Base-by-base conservation (phyloP, 2,329 filamentous ascomycete genomes). In the Botryotinia convoluta region DNA sequence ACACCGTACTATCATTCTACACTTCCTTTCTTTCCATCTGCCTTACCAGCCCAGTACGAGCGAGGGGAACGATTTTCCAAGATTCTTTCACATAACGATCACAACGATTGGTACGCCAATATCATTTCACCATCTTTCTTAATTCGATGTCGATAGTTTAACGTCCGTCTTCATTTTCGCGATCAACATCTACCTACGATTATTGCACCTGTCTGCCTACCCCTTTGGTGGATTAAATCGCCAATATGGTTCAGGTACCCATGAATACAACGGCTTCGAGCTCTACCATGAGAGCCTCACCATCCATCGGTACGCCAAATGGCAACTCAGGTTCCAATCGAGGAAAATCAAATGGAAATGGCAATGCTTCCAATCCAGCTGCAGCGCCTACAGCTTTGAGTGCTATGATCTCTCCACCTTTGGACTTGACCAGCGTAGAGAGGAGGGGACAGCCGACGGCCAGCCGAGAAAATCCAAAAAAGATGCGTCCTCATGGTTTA, bases 351-450 rank as follows among this genome's bases (percentile, higher is more conserved):
- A 72, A 69, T n/a, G 71, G 73, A 14, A 79, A 76, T 75, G 77
- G 77, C 44, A 80, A 78, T 76, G 73, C 79, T 59, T 79, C 75
- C 48, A 80, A 81, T 77, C 80, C 80, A 3, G 79, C 78, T 14
- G 73, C 77, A 14, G 78, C 79, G 44, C 75, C 79, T 29, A 76
- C 79, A 10, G 80, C 79, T 62, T 74, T 82, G 68, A 82, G 81
- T 74, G 80, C 80, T 45, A 79, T 81, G 79, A 75, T 77, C 60
- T 80, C 79, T 16, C 60, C 84, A 74, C 89, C 94, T 64, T 86
- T 99, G 75, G 95, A 98, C 79, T 85, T 98, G 78, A 90, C 90
- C 69, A 97, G 94, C 0, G 96, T 99, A 74, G 96, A 98, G 85
- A 92, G 95, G 80, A 91, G 94, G 82, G 95, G 94, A 70, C 92